Evolutionary conservation across 2,329 filamentous ascomycete genomes (phyloP), one percentile per base, ranked within the genome.

Genomic region (Penicillium thymicola): DNA sequence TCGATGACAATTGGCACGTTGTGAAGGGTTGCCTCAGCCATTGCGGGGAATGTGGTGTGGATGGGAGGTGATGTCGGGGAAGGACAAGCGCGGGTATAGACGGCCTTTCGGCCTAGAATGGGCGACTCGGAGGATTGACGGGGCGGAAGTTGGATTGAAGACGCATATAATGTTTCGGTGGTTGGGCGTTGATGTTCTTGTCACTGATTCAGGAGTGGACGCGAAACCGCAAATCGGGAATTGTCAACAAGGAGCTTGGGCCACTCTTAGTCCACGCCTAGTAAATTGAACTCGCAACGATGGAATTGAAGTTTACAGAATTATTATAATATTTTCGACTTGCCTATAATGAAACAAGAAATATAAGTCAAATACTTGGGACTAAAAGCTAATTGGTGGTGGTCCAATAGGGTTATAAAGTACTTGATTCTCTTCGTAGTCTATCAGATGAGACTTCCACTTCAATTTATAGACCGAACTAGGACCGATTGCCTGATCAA

Each of bases 1-100:
- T 99, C 94, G 70, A 99, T 89, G 72, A 99, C 94, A 76, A 99
- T 96, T 58, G 94, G 92, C 65, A 92, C 92, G 82, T 99, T 99
- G 82, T 97, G 94, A 54, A 97, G 86, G 59, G 82, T 78, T 56
- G 74, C 82, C 72, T 89, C 87, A 63, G 82, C 80, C 85, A 88
- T 87, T 67, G 62, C 68, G 69, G 62, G 61, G 56, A 59, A 59
- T 55, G 58, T 54, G 55, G 55, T 51, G 23, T 28, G 38, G 38
- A 45, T 32, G 55, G 50, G 60, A 58, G 59, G 51, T 54, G 55
- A 58, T 53, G 54, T 59, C 54, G 62, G 59, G 56, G 57, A 55
- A 57, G 55, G 56, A 55, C 40, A 47, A 57, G 58, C 56, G 63
- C 59, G 59, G 59, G 59, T 68, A 60, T 64, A 60, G 55, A 64